phyloP scores from a whole-genome alignment of 192 early-diverging fungal species.

The Dissophora globulifera region DNA sequence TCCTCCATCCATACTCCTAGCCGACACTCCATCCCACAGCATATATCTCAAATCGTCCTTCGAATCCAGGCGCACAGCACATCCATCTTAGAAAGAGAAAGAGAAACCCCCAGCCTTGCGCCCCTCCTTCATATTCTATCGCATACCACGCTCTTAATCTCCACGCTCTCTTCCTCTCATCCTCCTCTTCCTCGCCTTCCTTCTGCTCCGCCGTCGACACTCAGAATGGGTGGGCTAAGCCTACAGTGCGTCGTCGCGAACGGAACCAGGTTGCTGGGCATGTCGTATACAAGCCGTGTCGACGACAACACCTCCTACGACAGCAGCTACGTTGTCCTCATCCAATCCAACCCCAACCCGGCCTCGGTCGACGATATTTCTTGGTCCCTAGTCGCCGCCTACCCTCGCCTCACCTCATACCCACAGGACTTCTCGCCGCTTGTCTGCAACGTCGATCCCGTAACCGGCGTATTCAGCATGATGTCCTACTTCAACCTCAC shows the following conservation, averaged over 20 bases:
- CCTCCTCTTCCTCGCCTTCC: background rate
- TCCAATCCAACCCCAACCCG: slow-evolving; percentile 22
- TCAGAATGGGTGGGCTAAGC: background rate
- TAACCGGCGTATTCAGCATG: slow-evolving; percentile 15
- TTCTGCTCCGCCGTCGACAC: too few species aligned
- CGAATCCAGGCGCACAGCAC: too few species aligned
- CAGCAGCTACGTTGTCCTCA: background rate
- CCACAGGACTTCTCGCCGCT: slow-evolving; percentile 19
- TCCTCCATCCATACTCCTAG: too few species aligned
- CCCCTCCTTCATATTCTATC: too few species aligned
- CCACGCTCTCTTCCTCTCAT: background rate
- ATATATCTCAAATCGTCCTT: too few species aligned
- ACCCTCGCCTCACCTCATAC: background rate
- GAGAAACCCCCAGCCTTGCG: too few species aligned
- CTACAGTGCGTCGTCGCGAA: slow-evolving; percentile 10
- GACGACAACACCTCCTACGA: background rate
- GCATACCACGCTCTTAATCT: background rate
- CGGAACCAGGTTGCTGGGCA: slow-evolving; percentile 16
- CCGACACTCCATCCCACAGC: too few species aligned
- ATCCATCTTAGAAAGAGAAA: too few species aligned
- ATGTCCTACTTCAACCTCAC: slow-evolving; percentile 28
- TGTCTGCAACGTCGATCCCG: slow-evolving; percentile 15
- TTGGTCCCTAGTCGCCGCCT: slow-evolving; percentile 16
- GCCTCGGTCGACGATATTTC: slow-evolving; percentile 1
- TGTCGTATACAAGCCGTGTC: slow-evolving; percentile 12